Evolutionary conservation across 2,329 filamentous ascomycete genomes (phyloP).

Genomic region (Neofusicoccum parvum): DNA sequence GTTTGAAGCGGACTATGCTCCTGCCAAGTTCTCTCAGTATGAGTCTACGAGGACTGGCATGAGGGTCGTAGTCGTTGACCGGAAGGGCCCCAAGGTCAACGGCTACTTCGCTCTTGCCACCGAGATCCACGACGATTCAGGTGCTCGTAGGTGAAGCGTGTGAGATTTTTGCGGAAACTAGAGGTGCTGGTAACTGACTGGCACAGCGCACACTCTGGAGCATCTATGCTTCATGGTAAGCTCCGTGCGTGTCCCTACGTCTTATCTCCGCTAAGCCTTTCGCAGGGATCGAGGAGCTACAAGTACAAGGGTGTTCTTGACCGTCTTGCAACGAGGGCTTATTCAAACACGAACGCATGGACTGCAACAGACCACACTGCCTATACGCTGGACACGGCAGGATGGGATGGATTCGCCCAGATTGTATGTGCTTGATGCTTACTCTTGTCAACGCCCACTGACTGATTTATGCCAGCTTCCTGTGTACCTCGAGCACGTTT

Average conservation of each 20-base stretch:
- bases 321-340: constrained; percentile 89
- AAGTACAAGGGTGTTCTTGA: constrained; percentile 94
- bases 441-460: not conserved
- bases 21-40: constrained; percentile 89
- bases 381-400: constrained; percentile 91
- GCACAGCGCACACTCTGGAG: constrained; percentile 52
- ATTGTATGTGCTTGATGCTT: constrained; percentile 51
- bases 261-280: constrained; percentile 32
- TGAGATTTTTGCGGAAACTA: not conserved
- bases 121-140: constrained; percentile 96
- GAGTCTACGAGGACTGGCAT: constrained; percentile 92
- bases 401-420: constrained; percentile 95
- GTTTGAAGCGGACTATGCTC: constrained; percentile 88
- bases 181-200: constrained; percentile 14
- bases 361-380: constrained; percentile 95
- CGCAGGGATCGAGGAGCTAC: constrained; percentile 89
- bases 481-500: constrained; percentile 91
- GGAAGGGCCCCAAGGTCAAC: constrained; percentile 90
- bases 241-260: too few species aligned
- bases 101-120: constrained; percentile 96
- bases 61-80: constrained; percentile 89
- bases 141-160: constrained; percentile 59
- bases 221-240: constrained; percentile 54
- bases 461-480: constrained; percentile 57
- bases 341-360: constrained; percentile 95